Percentiles rank a stretch among this genome's conserved stretches.
phyloP scores from a whole-genome alignment of 176 grass and related monocot genomes.

The Zea mays region Zm-B73-REFERENCE-NAM-5.0 NC_050096.1:88836501-88837000 shows the following conservation, averaged over 20 bases:
- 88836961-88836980: too few species aligned
- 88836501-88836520: background rate
- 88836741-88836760: background rate
- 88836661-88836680: background rate
- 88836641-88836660: background rate
- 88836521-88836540: constrained; percentile 8
- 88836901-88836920: too few species aligned
- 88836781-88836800: background rate
- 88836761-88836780: background rate
- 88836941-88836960: too few species aligned
- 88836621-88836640: constrained; percentile 32
- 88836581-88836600: background rate
- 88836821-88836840: too few species aligned
- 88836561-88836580: background rate
- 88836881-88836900: too few species aligned
- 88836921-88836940: too few species aligned
- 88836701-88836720: background rate
- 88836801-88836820: background rate
- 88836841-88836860: too few species aligned
- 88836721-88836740: background rate
- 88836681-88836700: background rate
- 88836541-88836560: constrained; percentile 28
- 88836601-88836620: constrained; percentile 23
- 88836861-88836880: too few species aligned
- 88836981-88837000: too few species aligned